A percentile compares a stretch with the other conserved stretches of the same genome.
Evolutionary conservation across 768 basidiomycete genomes (phyloP).

Genomic region (Russula sp.): DNA sequence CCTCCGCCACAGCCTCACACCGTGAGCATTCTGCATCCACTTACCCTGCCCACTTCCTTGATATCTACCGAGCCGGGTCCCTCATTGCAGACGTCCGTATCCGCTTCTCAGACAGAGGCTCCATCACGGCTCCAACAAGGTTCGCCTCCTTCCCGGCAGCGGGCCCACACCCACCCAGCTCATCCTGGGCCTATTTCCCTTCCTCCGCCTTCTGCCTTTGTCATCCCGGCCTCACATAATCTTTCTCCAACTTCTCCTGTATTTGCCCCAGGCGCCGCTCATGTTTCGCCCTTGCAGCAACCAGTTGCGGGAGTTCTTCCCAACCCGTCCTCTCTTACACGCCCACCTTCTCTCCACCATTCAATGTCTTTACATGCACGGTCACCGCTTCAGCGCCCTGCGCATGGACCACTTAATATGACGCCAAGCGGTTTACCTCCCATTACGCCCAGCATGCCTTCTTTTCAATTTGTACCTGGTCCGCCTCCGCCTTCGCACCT

Average conservation of each 20-base stretch:
- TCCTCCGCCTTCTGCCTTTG: conserved; percentile 50
- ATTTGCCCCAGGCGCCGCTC: conserved; percentile 24
- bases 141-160: conserved; percentile 24
- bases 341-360: conserved; percentile 31
- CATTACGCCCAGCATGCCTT: conserved; percentile 97
- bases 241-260: conserved; percentile 28
- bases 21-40: background rate
- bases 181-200: conserved; percentile 69
- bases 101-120: conserved; percentile 6
- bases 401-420: conserved; percentile 27
- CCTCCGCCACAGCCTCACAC: conserved; percentile 2
- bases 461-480: conserved; percentile 76
- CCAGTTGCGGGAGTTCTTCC: background rate
- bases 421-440: conserved; percentile 80
- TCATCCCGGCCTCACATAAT: conserved; percentile 35
- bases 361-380: conserved; percentile 30
- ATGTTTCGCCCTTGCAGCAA: conserved; percentile 16
- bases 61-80: background rate
- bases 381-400: conserved; percentile 38
- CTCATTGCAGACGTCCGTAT: background rate
- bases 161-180: conserved; percentile 35
- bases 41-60: background rate
- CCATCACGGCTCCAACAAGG: conserved; percentile 10
- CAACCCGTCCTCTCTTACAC: conserved; percentile 19
- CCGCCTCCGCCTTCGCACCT: conserved; percentile 34